Percentiles rank a stretch among this genome's conserved stretches.
Conservation (phyloP, 495 filamentous ascomycete genomes). For the Sordaria brevicollis region DNA sequence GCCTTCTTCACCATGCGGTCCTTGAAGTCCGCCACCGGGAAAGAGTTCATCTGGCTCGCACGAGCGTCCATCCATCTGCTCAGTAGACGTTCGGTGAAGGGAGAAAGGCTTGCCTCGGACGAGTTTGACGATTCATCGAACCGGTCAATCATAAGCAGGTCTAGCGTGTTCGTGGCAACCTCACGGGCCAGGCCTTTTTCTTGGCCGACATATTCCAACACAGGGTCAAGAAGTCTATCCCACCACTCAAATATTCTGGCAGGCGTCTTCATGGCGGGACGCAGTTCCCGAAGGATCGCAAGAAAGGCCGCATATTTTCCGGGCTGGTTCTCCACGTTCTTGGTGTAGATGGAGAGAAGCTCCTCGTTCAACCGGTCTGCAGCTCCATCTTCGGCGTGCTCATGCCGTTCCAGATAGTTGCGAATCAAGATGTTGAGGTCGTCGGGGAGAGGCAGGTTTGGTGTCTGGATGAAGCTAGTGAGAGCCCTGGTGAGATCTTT, state of each 20-base stretch:
- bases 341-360: constrained; percentile 48
- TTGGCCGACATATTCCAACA: constrained; percentile 44
- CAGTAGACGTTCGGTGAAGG: constrained; percentile 45
- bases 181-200: constrained; percentile 50
- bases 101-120: constrained; percentile 25
- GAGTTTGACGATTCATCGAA: constrained; percentile 40
- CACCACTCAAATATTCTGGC: constrained; percentile 54
- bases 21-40: constrained; percentile 38
- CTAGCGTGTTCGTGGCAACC: constrained; percentile 41
- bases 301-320: constrained; percentile 52
- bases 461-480: constrained; percentile 37
- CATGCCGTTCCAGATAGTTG: constrained; percentile 50
- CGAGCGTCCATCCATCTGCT: constrained; percentile 49
- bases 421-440: constrained; percentile 47
- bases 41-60: constrained; percentile 28
- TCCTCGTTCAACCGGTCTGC: constrained; percentile 57
- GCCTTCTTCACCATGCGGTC: constrained; percentile 43
- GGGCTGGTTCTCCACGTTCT: constrained; percentile 40
- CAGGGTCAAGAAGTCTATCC: constrained; percentile 49
- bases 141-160: constrained; percentile 48
- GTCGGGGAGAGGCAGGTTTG: constrained; percentile 51
- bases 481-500: constrained; percentile 55
- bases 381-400: constrained; percentile 46
- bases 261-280: constrained; percentile 45
- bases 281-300: constrained; percentile 45